Percentiles rank a stretch among this genome's conserved stretches.
Evolutionary conservation across 495 filamentous ascomycete species (phyloP).

Genomic region (Friedmanniomyces simplex): DNA sequence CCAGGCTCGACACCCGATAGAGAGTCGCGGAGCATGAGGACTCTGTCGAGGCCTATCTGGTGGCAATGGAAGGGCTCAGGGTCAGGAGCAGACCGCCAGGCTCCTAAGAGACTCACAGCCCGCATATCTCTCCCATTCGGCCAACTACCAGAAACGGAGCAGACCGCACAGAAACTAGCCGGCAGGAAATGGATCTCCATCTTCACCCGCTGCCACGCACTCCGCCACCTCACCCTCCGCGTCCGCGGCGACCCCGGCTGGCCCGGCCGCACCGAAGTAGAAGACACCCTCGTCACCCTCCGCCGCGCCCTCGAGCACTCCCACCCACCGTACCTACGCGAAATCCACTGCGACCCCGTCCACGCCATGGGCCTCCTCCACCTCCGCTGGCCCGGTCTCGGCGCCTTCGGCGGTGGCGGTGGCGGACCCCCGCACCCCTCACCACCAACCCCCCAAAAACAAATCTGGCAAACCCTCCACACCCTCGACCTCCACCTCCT

Average conservation of each 20-base stretch:
- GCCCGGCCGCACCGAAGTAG: conserved; percentile 16
- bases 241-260: conserved; percentile 16
- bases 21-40: background rate
- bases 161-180: background rate
- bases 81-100: no score
- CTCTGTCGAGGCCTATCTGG: background rate
- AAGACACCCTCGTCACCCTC: conserved; percentile 17
- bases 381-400: conserved; percentile 22
- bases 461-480: conserved; percentile 16
- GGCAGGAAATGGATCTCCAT: conserved; percentile 1
- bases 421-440: conserved; percentile 4
- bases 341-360: conserved; percentile 20
- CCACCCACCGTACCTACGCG: conserved; percentile 1
- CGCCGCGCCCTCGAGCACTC: conserved; percentile 21
- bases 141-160: background rate
- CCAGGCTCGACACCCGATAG: background rate
- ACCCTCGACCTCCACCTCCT: conserved; percentile 21
- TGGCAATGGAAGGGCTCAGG: background rate
- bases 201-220: conserved; percentile 14
- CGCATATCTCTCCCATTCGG: background rate
- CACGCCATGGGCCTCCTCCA: conserved; percentile 23
- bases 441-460: background rate
- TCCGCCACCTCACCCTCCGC: conserved; percentile 16
- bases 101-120: background rate
- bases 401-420: conserved; percentile 10